Evolutionary conservation across 805 yeast genomes (phyloP), one percentile per base, ranked within the genome.

Genomic region (Ogataea siamensis): DNA sequence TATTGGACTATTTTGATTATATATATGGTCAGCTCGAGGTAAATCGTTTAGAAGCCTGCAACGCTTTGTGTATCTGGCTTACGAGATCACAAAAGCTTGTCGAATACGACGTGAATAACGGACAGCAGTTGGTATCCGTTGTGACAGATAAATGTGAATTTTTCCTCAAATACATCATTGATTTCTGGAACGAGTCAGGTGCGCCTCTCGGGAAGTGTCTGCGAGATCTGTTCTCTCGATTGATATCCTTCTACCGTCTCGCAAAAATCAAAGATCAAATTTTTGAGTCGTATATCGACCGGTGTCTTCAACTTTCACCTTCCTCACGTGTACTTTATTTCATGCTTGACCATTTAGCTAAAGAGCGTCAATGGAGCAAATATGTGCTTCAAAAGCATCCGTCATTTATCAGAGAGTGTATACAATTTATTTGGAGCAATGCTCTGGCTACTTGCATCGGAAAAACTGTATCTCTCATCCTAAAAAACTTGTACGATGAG

Each of bases 191-290:
- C 37, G 85, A 80, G 34, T 73, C 85, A 1, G 80, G 83, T 4
- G 77, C 84, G 2, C 80, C 94, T 0, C 57, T 85, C 18, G 77
- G 82, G 5, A 85, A 83, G 52, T 80, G 94, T 0, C 57, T 86
- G 36, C 73, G 68, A 38, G 84, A 78, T 21, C 53, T 87, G 31
- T 72, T 87, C 32, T 37, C 57, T 2, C 86, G 81, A 48, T 10
- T 37, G 27, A 19, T 26, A 3, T 9, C 15, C n/a, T 37, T 37
- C 11, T 19, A n/a, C 17, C 18, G 15, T 11, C 22, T 9, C 7
- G 12, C 27, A 9, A 7, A 18, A 5, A 10, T 13, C 5, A 29
- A 19, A 45, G 53, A 12, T 47, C 55, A 26, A 29, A 41, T 1
- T 32, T 70, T 2, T 61, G 70, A 13, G 47, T 51, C 19, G 34